Evolutionary conservation across 2,329 filamentous ascomycete species (phyloP), one percentile per base, ranked within the genome.

Genomic region (Sclerotinia glacialis): DNA sequence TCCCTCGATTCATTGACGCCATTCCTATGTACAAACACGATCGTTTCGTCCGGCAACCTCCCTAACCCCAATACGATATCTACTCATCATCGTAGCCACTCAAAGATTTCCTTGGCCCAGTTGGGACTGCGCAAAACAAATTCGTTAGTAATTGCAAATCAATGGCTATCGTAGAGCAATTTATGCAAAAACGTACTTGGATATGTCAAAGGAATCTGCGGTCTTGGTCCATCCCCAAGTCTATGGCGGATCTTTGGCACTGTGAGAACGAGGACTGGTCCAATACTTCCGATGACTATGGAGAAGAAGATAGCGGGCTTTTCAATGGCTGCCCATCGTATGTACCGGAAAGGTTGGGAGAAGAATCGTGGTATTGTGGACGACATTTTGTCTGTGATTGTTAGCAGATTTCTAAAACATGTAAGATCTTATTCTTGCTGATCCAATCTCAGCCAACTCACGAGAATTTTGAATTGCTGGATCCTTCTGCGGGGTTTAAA

Each of bases 261-360:
- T 66, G 85, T 82, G 68, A 89, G 78, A 70, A 96, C 81, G 67
- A 86, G 80, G 67, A 90, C 78, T 46, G 94, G 95, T 14, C 93
- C 93, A 65, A 86, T 75, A 71, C 79, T 81, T 73, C 91, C 94
- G 72, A 98, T 81, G 67, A 91, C 77, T 75, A 92, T 81, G 74
- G 91, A 92, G 85, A 88, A 98, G 84, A 97, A 96, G 81, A 93
- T 90, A 68, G 93, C 93, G 62, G 95, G 95, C 78, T 90, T 91
- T 79, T 95, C 89, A 80, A 92, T 89, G 61, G 91, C 85, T 64
- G 93, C 88, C 92, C 93, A 98, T 80, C 89, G 89, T 75, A 91
- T 80, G 87, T 97, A 98, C 74, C 88, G 88, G 78, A 96, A 76
- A 71, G 95, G 95, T 68, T 86, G 84, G 72, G 87, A 85, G 87